A percentile compares a stretch with the other conserved stretches of the same genome.
These are phyloP conservation scores for Toxicodendron radicans DNA, from an alignment of 345 rosid species.

Conservation along the genomic window DNA sequence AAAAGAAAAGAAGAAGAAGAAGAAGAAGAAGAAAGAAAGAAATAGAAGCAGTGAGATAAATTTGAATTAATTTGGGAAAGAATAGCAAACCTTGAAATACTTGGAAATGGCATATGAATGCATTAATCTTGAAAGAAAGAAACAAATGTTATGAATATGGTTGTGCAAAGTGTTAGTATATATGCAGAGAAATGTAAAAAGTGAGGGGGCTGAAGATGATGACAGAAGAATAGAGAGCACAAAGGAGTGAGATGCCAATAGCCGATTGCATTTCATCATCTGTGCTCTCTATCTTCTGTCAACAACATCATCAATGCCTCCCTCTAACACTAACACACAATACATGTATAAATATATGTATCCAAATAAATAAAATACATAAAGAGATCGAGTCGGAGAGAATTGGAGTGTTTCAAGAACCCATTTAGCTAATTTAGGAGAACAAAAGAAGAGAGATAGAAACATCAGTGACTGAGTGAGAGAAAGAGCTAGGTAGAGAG, in stretches of 20 bases:
- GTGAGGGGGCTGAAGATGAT: constrained; percentile 47
- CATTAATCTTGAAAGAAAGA: no score
- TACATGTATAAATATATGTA: neutral
- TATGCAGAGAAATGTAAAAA: neutral
- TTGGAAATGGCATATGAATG: no score
- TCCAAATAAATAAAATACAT: neutral
- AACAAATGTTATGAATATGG: neutral
- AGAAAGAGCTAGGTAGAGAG: neutral
- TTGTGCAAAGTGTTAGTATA: neutral
- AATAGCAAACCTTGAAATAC: no score
- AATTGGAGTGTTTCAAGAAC: neutral
- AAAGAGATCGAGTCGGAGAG: neutral
- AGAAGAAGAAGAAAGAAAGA: no score
- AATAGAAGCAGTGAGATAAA: no score
- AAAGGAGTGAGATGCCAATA: constrained; percentile 54
- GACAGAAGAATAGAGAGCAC: constrained; percentile 89
- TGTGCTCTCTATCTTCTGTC: constrained; percentile 97
- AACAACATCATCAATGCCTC: constrained; percentile 47
- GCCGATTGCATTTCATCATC: constrained; percentile 46
- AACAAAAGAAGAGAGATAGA: neutral
- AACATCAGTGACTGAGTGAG: no score
- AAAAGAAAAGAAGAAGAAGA: no score
- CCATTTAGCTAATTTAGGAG: neutral
- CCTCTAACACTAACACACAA: neutral
- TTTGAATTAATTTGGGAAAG: no score